Conservation (phyloP, 2,329 filamentous ascomycete species). For the Ceratocystis alfenasii region DNA sequence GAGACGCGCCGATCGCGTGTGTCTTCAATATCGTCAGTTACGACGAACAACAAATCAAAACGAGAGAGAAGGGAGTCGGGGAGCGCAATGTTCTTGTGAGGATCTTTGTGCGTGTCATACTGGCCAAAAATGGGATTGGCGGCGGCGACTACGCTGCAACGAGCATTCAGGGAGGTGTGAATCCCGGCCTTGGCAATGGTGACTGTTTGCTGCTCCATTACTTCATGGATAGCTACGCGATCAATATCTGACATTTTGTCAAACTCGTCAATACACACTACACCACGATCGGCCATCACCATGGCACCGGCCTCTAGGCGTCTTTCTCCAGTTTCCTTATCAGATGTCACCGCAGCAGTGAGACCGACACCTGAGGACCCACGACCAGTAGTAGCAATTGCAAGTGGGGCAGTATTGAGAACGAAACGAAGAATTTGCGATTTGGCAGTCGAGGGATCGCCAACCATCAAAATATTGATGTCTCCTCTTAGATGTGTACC, state of each 20-base stretch:
- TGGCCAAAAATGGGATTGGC: conserved; percentile 97
- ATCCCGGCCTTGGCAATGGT: conserved; percentile 98
- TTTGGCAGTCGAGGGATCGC: conserved; percentile 95
- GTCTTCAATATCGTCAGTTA: conserved; percentile 97
- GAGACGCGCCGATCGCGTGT: conserved; percentile 80
- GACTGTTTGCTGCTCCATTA: conserved; percentile 99
- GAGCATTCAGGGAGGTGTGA: conserved; percentile 90
- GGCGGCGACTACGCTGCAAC: conserved; percentile 90
- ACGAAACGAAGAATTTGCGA: conserved; percentile 97
- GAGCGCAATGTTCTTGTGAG: conserved; percentile 94
- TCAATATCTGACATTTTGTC: conserved; percentile 99
- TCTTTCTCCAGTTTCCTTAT: conserved; percentile 94
- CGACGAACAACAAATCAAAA: conserved; percentile 96
- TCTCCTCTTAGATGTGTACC: conserved; percentile 95
- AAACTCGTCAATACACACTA: conserved; percentile 98
- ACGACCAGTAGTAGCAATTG: conserved; percentile 92
- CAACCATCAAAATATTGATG: conserved; percentile 98
- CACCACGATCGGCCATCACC: conserved; percentile 92
- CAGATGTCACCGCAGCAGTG: conserved; percentile 87
- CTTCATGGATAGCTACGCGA: conserved; percentile 97
- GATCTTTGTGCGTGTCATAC: conserved; percentile 97
- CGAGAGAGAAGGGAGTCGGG: conserved; percentile 92
- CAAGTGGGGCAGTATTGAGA: conserved; percentile 87
- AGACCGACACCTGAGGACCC: conserved; percentile 96
- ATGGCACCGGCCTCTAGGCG: conserved; percentile 94